phyloP scores from a whole-genome alignment of 257 asterid genomes.

The Penstemon eatonii region DNA sequence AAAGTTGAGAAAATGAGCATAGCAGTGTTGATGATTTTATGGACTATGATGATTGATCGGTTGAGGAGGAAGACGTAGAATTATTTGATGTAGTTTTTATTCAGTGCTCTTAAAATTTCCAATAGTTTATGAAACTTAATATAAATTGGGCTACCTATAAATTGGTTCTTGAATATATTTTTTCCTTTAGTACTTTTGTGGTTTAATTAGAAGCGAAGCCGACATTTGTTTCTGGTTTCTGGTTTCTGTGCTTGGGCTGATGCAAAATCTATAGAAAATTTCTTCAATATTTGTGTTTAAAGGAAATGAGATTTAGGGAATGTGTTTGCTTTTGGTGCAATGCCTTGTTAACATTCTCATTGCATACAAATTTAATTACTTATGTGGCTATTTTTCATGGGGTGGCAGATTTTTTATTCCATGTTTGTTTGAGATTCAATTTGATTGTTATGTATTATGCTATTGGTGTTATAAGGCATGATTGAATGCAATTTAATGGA shows the following conservation, averaged over 20 bases:
- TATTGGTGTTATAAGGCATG: constrained; percentile 83
- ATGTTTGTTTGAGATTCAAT: constrained; percentile 81
- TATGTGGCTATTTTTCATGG: constrained; percentile 89
- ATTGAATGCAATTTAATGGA: constrained; percentile 59
- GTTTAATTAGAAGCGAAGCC: constrained; percentile 77
- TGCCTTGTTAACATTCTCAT: constrained; percentile 82
- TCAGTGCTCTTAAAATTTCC: no score
- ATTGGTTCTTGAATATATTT: no score
- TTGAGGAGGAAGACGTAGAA: no score
- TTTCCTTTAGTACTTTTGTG: constrained; percentile 59
- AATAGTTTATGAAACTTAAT: no score
- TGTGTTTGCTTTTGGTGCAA: constrained; percentile 76
- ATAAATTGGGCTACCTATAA: no score
- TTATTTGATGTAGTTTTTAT: no score
- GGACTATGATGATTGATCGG: no score
- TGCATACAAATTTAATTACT: constrained; percentile 81
- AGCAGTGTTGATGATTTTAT: no score
- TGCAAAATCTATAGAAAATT: constrained; percentile 73
- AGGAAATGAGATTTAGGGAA: constrained; percentile 76
- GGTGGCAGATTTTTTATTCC: constrained; percentile 81
- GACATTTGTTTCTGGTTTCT: constrained; percentile 77
- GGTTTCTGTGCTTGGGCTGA: constrained; percentile 65
- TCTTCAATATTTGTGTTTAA: constrained; percentile 78
- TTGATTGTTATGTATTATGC: constrained; percentile 96
- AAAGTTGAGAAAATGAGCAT: no score